phyloP scores from a whole-genome alignment of 2,329 filamentous ascomycete genomes.

The Hyphodiscus sp. region DNA sequence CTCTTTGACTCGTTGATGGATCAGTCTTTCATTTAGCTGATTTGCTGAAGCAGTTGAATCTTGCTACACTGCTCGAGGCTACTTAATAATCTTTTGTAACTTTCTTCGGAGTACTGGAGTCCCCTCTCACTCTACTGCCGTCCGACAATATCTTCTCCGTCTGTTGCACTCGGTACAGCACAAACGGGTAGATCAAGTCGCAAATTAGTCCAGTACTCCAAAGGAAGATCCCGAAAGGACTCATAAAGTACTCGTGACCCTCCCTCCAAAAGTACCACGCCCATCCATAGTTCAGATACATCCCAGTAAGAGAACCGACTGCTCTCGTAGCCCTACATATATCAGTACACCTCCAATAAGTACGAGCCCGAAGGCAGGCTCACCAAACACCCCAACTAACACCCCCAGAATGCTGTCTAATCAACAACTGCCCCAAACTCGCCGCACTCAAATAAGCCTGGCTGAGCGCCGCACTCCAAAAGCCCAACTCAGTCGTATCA shows the following conservation, averaged over 20 bases:
- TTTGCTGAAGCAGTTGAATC: neutral
- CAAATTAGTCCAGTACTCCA: conserved; percentile 35
- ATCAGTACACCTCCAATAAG: neutral
- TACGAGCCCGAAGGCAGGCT: conserved; percentile 22
- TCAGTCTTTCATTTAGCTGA: too few species aligned
- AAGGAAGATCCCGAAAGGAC: conserved; percentile 38
- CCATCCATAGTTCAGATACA: conserved; percentile 34
- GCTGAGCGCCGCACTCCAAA: conserved; percentile 13
- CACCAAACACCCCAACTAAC: conserved; percentile 43
- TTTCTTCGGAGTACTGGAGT: neutral
- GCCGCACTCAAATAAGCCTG: conserved; percentile 42
- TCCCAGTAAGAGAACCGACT: conserved; percentile 37
- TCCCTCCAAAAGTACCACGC: conserved; percentile 48
- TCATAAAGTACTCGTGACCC: conserved; percentile 40
- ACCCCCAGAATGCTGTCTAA: conserved; percentile 42
- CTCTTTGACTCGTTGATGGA: too few species aligned
- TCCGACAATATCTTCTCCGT: conserved; percentile 35
- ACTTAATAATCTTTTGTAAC: neutral
- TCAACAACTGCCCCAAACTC: conserved; percentile 37
- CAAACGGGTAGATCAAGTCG: conserved; percentile 40
- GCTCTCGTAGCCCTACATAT: conserved; percentile 37
- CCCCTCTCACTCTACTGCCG: conserved; percentile 25
- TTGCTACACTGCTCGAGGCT: neutral
- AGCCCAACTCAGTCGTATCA: conserved; percentile 40
- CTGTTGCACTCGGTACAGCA: conserved; percentile 35